A percentile compares a stretch with the other conserved stretches of the same genome.
phyloP scores from a whole-genome alignment of 768 basidiomycete genomes.

The Phlebiopsis flavidoalba region DNA sequence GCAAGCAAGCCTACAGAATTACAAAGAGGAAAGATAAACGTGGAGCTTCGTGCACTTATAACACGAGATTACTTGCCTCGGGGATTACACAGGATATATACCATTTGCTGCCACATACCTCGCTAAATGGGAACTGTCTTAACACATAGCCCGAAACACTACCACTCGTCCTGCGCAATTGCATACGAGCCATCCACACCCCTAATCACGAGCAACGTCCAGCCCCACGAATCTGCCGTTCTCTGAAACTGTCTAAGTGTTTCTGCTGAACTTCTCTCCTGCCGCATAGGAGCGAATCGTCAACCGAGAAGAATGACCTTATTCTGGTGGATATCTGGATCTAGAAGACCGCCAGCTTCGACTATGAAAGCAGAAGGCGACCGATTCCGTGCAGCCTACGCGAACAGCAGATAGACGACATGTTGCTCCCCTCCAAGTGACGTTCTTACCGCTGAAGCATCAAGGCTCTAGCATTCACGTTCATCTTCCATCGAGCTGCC shows the following conservation, averaged over 20 bases:
- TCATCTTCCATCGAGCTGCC: too few relatives aligned
- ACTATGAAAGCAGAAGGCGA: slow-evolving; percentile 82
- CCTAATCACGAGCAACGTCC: slow-evolving; percentile 76
- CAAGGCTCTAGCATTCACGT: too few relatives aligned
- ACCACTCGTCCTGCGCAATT: slow-evolving; percentile 73
- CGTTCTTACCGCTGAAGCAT: too few relatives aligned
- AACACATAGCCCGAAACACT: slow-evolving; percentile 66
- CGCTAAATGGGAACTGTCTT: slow-evolving; percentile 50
- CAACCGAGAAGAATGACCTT: slow-evolving; percentile 91
- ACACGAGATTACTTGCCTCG: slow-evolving; percentile 45
- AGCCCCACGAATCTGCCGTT: slow-evolving; percentile 83
- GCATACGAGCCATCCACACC: too few relatives aligned
- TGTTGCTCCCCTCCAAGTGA: too few relatives aligned
- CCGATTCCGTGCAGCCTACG: too few relatives aligned
- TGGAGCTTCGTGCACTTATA: not conserved
- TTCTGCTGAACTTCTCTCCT: slow-evolving; percentile 74
- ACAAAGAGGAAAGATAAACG: not conserved
- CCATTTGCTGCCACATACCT: slow-evolving; percentile 73
- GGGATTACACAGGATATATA: slow-evolving; percentile 85
- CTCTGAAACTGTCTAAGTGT: too few relatives aligned
- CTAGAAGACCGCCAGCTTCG: slow-evolving; percentile 84
- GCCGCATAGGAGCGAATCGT: slow-evolving; percentile 69
- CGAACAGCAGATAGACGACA: too few relatives aligned
- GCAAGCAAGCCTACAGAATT: slow-evolving; percentile 61
- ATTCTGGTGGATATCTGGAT: slow-evolving; percentile 85